Conservation (phyloP, 371 early-diverging fungal species). For the Rhizomucor miehei region DNA sequence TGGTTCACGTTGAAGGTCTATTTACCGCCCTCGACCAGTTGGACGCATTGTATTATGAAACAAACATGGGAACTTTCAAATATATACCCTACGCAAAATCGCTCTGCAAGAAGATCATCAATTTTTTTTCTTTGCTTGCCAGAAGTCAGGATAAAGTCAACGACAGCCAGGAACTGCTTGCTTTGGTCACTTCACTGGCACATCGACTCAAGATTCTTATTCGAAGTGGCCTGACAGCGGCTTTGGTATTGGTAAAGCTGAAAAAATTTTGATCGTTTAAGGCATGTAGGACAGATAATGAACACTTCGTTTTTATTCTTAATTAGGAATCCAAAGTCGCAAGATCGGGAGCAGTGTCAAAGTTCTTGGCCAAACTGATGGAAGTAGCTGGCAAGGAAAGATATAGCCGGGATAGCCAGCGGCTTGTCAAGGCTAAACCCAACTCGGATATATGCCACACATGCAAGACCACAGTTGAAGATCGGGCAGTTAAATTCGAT, state of each 20-base stretch:
- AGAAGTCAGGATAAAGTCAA: slow-evolving; percentile 74
- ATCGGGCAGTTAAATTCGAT: slow-evolving; percentile 75
- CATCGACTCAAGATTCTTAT: slow-evolving; percentile 91
- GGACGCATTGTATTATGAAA: slow-evolving; percentile 22
- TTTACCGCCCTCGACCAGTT: slow-evolving; percentile 84
- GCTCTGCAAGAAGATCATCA: slow-evolving; percentile 75
- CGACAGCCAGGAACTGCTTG: slow-evolving; percentile 85
- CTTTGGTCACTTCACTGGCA: slow-evolving; percentile 89
- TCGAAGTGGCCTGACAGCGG: slow-evolving; percentile 82
- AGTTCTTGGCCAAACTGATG: slow-evolving; percentile 61
- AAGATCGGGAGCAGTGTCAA: slow-evolving; percentile 47
- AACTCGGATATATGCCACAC: slow-evolving; percentile 75
- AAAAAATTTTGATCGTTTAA: background rate
- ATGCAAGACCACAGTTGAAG: slow-evolving; percentile 82
- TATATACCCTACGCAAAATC: slow-evolving; percentile 82
- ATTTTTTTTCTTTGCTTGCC: slow-evolving; percentile 89
- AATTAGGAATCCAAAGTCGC: slow-evolving; percentile 31
- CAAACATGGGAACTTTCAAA: slow-evolving; percentile 55
- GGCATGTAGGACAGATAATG: too few relatives aligned
- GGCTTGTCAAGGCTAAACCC: slow-evolving; percentile 41
- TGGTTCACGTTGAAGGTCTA: slow-evolving; percentile 90
- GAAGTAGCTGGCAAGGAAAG: slow-evolving; percentile 55
- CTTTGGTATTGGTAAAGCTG: slow-evolving; percentile 64
- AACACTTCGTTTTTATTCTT: background rate
- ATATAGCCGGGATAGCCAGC: slow-evolving; percentile 43